Evolutionary conservation across 441 rosid species (phyloP), one percentile per base, ranked within the genome.

Genomic region (Rhodomyrtus psidioides): DNA sequence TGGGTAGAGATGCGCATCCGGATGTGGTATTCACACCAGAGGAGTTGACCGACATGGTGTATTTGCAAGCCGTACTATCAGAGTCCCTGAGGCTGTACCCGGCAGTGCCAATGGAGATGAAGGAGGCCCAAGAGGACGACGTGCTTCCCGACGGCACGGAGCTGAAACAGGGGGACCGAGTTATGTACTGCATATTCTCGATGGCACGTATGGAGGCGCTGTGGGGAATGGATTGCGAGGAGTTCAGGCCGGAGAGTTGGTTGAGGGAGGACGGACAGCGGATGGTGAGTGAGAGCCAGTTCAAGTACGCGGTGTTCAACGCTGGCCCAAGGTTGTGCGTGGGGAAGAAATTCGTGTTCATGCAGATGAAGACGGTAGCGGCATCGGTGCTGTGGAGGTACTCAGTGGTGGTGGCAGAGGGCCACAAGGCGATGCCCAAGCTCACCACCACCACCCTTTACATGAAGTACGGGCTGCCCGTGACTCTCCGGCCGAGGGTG

Each of bases 351-450:
- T 94, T 93, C 76, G 95, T 96, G 12, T 95, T 92, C 89, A 84
- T 92, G 91, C 95, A 96, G 86, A 96, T 95, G 98, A 95, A 95
- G 88, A 93, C 95, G 97, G 94, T 95, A 87, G 95, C 94, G 75
- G 94, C 97, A 88, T 91, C 98, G 0, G 85, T 93, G 74, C 86
- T 96, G 84, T 65, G 88, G 87, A 93, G 95, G 87, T 95, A 92
- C 87, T 90, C 92, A 17, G 88, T 96, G 76, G 86, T 90, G 87
- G 94, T 93, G 55, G 94, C 87, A 46, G 88, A 88, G 74, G 92
- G 90, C 82, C 94, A 92, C 57, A 23, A 84, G 60, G 93, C 91
- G 51, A 83, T 82, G 53, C 96, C 96, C 0, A 93, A 95, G 84
- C 88, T 96, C 82, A 93, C 95, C 0, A 95, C n/a, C n/a, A n/a